Base-by-base conservation (phyloP, 2,329 filamentous ascomycete genomes). In the Dactylonectria macrodidyma region DNA sequence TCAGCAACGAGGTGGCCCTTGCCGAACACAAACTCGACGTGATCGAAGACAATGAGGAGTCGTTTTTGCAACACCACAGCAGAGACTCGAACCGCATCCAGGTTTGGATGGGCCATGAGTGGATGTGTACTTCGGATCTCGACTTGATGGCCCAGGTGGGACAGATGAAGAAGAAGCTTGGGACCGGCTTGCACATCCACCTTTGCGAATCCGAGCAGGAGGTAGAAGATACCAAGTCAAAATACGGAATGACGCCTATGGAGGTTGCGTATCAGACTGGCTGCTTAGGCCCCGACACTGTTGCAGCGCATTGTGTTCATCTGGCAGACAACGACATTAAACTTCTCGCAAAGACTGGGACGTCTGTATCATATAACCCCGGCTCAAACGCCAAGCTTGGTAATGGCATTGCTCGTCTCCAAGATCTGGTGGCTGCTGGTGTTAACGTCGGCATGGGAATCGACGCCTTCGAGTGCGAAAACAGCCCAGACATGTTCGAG, bases 401-500 rank as follows among this genome's bases (percentile, higher is more conserved):
- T 5, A 67, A 67, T 30, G 65, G 65, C 36, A 64, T 67, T 30
- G 65, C 48, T 22, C 54, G 54, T 6, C 60, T 67, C 10, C 65
- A 64, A 33, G 65, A 57, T 22, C 51, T 67, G 16, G 26, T n/a
- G n/a, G 60, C 48, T n/a, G 60, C 59, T 1, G 65, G 65, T 1
- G 30, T 67, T 16, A 67, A 67, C 12, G 60, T 67, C 8, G 65
- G 65, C 3, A 67, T 67, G 65, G 65, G 65, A 5, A 64, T 67
- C 30, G 65, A 67, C 16, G 65, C 65, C 3, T 67, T 67, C 30
- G 65, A 67, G 41, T 67, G 65, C 7, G 65, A 67, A 19, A 67
- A 67, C n/a, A 67, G 65, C 33, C 65, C 65, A 16, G 65, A 67
- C 55, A 67, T 67, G 65, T 67, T 67, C 26, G 65, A 67, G 55